Conservation (phyloP, 2,329 filamentous ascomycete genomes). For the Ascochyta rabiei region DNA sequence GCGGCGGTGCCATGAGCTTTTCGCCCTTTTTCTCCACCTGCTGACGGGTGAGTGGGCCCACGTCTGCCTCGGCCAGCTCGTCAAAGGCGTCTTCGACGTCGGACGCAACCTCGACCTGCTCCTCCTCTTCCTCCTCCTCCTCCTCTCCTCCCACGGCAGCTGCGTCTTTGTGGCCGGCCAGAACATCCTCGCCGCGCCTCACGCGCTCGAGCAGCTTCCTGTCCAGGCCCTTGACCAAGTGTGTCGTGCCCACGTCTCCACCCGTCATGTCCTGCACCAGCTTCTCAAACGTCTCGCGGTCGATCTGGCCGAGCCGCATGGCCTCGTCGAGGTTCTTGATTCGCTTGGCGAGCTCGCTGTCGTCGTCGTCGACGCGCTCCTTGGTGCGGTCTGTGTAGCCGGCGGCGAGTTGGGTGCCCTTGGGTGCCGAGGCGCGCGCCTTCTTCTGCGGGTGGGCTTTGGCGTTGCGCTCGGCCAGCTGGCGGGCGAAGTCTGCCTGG, state of each 20-base stretch:
- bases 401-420: conserved; percentile 76
- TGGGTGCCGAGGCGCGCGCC: conserved; percentile 79
- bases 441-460: conserved; percentile 67
- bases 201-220: conserved; percentile 76
- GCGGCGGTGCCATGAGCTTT: conserved; percentile 48
- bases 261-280: conserved; percentile 78
- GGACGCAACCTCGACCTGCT: conserved; percentile 32
- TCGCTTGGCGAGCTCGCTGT: conserved; percentile 65
- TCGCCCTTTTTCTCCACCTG: conserved; percentile 60
- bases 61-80: conserved; percentile 67
- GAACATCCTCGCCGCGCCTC: conserved; percentile 66
- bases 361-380: conserved; percentile 60
- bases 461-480: conserved; percentile 75
- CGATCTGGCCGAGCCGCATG: conserved; percentile 83
- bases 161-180: conserved; percentile 45
- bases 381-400: conserved; percentile 87
- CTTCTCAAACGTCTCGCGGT: conserved; percentile 77
- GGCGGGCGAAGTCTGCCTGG: conserved; percentile 77
- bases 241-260: conserved; percentile 79
- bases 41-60: conserved; percentile 70
- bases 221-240: conserved; percentile 91
- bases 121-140: too few species aligned
- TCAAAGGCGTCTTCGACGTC: conserved; percentile 56
- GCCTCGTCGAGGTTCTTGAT: conserved; percentile 81
- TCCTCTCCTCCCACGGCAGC: too few species aligned